phyloP scores from a whole-genome alignment of 139 green algal species.

The Tetradesmus lagerheimii region DNA sequence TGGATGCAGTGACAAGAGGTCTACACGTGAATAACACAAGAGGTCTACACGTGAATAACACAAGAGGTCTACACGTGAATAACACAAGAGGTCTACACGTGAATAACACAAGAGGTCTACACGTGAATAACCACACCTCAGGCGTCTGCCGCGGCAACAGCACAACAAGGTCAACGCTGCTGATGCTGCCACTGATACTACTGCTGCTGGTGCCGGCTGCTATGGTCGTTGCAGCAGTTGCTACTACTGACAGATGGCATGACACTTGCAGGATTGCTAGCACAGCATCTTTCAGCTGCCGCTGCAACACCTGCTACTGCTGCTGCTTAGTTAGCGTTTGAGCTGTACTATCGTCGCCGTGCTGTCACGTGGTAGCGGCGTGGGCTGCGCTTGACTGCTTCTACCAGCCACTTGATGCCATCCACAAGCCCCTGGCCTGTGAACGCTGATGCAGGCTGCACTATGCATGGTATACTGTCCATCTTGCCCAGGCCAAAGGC shows the following conservation, averaged over 20 bases:
- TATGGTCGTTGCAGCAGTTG: background rate
- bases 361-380: constrained; percentile 35
- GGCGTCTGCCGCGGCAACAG: background rate
- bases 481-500: constrained; percentile 61
- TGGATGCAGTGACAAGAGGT: no score
- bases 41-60: no score
- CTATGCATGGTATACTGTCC: constrained; percentile 61
- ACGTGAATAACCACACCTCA: no score
- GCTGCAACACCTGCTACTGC: background rate
- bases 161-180: background rate
- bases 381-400: constrained; percentile 73
- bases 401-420: constrained; percentile 89
- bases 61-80: no score
- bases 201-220: background rate
- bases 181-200: background rate
- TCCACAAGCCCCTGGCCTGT: constrained; percentile 84
- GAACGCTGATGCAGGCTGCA: constrained; percentile 78
- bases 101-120: no score
- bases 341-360: background rate
- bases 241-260: background rate
- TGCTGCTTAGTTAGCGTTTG: background rate
- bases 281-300: background rate
- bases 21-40: no score
- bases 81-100: no score
- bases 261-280: background rate